Conservation (phyloP, 2,329 filamentous ascomycete genomes). For the Clonostachys sp. region DNA sequence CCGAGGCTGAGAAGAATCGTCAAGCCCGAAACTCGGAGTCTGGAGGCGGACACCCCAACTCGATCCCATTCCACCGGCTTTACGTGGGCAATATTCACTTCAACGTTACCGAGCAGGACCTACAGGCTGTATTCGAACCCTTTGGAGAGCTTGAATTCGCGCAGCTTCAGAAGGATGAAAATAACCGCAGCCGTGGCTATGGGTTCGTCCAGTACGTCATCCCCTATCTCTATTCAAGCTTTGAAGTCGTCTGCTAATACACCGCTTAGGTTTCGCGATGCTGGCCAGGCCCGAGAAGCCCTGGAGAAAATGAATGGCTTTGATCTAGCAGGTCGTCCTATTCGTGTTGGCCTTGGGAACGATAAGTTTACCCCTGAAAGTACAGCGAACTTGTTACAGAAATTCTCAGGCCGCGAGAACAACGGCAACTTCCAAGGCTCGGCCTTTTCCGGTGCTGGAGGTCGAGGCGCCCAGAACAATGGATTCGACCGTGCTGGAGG, state of each 20-base stretch:
- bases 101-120: constrained; percentile 93
- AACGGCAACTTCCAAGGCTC: constrained; percentile 72
- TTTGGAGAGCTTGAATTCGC: constrained; percentile 98
- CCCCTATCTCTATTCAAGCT: too few relatives aligned
- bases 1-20: constrained; percentile 98
- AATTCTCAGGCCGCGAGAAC: constrained; percentile 78
- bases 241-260: background rate
- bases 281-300: constrained; percentile 85
- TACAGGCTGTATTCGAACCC: constrained; percentile 94
- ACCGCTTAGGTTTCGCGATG: constrained; percentile 72
- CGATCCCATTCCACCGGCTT: constrained; percentile 92
- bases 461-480: constrained; percentile 77
- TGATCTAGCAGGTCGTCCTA: constrained; percentile 93
- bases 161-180: constrained; percentile 94
- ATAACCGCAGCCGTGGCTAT: constrained; percentile 85
- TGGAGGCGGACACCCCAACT: constrained; percentile 66
- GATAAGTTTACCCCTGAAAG: constrained; percentile 99
- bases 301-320: constrained; percentile 99
- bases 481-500: constrained; percentile 89
- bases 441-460: constrained; percentile 84
- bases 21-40: constrained; percentile 81
- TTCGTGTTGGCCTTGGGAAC: constrained; percentile 97
- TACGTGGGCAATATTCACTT: constrained; percentile 99
- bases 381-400: constrained; percentile 86
- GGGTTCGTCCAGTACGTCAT: constrained; percentile 92